Base-by-base conservation (phyloP, 2,329 filamentous ascomycete species). In the Cladophialophora carrionii region DNA sequence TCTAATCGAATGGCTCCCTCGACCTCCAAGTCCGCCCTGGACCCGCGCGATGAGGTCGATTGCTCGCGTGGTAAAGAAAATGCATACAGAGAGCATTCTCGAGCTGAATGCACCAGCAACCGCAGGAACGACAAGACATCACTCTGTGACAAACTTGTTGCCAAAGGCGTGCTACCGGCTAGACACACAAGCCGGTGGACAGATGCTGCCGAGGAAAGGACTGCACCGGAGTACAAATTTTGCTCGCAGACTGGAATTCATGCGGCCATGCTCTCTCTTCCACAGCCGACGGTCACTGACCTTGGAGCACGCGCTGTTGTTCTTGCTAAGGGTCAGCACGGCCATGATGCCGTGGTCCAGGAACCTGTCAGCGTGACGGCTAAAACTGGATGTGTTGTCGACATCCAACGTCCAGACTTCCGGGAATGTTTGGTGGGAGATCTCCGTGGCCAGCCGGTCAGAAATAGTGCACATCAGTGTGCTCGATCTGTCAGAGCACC, bases 71-170 rank as follows among this genome's bases (percentile, higher is more conserved):
- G 10, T 17, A 46, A 29, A 4, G 56, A 31, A n/a, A 43, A 14
- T 43, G 37, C 17, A 7, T 14, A 9, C n/a, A 17, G 37, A 14
- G 14, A 9, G 1, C 7, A 20, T 43, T n/a, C 5, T 31, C 26
- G 7, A 20, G 17, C 24, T 9, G 26, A 32, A 20, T 9, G 17
- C 41, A 26, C 9, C 17, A 22, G 20, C 17, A 20, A 41, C 41
- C 10, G 4, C 22, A 24, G 22, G 24, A 53, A n/a, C 6, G 31
- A 20, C 10, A 10, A 63, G 32, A 37, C 61, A 12, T 43, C 61
- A 22, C 51, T 63, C 8, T 63, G 61, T 41, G 61, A 63, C 10
- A 49, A 26, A 17, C 54, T 63, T 20, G 41, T 57, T 41, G 37
- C 53, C 12, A 55, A 20, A 20, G 61, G 61, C 7, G 54, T 57